Percentiles rank a stretch among this genome's conserved stretches.
These are phyloP conservation scores for Podospora pseudocomata DNA, from an alignment of 495 filamentous ascomycete species.

Conservation along the genomic window DNA sequence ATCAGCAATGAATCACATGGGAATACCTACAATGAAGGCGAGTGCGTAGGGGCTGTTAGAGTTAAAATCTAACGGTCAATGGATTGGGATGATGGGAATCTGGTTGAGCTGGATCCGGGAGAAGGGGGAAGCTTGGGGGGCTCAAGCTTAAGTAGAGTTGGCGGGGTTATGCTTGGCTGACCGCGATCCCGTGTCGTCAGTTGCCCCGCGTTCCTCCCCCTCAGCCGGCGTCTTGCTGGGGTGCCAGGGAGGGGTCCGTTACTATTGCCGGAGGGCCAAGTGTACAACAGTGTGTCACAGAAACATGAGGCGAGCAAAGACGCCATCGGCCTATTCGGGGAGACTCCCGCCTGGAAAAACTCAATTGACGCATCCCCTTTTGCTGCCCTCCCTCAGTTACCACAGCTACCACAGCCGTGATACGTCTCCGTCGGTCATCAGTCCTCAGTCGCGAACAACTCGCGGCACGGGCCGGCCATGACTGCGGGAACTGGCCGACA, in stretches of 20 bases:
- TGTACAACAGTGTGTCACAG: background rate
- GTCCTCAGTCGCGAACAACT: too few species aligned
- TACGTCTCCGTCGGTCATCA: background rate
- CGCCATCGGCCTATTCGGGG: conserved; percentile 3
- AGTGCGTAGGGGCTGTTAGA: background rate
- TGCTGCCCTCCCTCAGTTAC: background rate
- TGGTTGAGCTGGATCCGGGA: background rate
- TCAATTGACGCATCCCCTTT: background rate
- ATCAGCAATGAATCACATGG: background rate
- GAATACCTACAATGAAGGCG: background rate
- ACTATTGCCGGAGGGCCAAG: background rate
- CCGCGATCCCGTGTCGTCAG: background rate
- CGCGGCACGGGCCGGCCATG: too few species aligned
- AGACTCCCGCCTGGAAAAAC: conserved; percentile 1
- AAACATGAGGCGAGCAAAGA: background rate
- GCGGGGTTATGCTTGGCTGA: conserved; percentile 7
- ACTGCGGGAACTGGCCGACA: conserved; percentile 6
- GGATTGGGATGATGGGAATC: conserved; percentile 1
- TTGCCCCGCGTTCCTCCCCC: background rate
- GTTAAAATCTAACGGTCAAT: background rate
- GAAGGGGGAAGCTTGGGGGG: background rate
- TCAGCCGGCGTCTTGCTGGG: conserved; percentile 2
- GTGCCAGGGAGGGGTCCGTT: conserved; percentile 2
- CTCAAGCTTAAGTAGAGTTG: conserved; percentile 8
- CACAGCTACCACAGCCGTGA: background rate